These are phyloP conservation scores for Aspergillus ostianus DNA, from an alignment of 495 filamentous ascomycete species.

Conservation along the genomic window DNA sequence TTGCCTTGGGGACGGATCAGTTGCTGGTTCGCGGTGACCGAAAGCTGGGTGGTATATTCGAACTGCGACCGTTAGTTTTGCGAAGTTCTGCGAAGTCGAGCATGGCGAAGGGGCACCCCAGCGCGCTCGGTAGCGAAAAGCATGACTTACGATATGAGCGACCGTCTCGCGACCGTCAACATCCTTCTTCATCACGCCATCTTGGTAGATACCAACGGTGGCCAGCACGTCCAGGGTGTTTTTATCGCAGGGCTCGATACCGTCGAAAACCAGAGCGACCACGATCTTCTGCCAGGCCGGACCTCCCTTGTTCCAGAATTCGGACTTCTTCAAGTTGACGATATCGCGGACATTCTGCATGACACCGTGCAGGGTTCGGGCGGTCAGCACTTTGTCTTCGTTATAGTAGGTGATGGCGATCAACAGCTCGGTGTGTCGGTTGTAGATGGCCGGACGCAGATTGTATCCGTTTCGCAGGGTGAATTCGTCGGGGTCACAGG, in stretches of 20 bases:
- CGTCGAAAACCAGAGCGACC: slow-evolving; percentile 91
- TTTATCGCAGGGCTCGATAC: slow-evolving; percentile 96
- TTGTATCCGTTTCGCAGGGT: slow-evolving; percentile 99
- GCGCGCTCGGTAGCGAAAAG: too few species aligned
- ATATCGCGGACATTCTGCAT: slow-evolving; percentile 99
- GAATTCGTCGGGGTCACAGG: slow-evolving; percentile 97
- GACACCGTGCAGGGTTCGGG: slow-evolving; percentile 90
- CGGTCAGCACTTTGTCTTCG: slow-evolving; percentile 92
- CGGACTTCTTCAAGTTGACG: slow-evolving; percentile 94
- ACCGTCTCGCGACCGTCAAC: slow-evolving; percentile 95
- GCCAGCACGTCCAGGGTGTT: slow-evolving; percentile 91
- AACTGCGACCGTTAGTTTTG: slow-evolving; percentile 50
- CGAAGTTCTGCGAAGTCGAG: too few species aligned
- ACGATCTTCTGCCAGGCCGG: slow-evolving; percentile 99
- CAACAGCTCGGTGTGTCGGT: slow-evolving; percentile 92
- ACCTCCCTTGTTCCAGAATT: slow-evolving; percentile 99
- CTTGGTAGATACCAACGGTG: slow-evolving; percentile 93
- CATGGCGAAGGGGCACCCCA: not conserved
- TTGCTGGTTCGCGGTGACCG: slow-evolving; percentile 91
- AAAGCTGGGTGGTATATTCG: slow-evolving; percentile 99
- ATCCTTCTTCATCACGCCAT: slow-evolving; percentile 97
- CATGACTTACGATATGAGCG: slow-evolving; percentile 71
- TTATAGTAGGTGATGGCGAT: slow-evolving; percentile 99
- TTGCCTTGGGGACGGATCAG: slow-evolving; percentile 88
- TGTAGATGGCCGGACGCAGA: slow-evolving; percentile 96